A percentile compares a stretch with the other conserved stretches of the same genome.
phyloP scores from a whole-genome alignment of 139 green algal genomes.

The Coelastrella sp. region DNA sequence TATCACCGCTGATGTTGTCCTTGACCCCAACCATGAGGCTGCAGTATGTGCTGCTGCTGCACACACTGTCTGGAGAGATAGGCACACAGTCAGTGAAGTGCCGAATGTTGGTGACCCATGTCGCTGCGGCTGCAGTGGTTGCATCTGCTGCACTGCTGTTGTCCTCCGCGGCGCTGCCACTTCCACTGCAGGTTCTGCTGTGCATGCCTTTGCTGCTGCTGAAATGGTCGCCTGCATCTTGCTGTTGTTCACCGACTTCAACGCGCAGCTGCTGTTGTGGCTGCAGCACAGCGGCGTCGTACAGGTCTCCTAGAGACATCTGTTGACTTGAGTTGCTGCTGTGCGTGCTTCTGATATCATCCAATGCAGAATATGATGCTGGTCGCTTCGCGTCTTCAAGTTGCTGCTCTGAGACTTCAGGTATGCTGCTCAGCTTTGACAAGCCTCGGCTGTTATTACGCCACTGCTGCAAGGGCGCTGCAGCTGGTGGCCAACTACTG shows the following conservation, averaged over 20 bases:
- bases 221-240: not conserved
- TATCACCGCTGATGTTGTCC: not conserved
- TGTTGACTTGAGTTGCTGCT: not conserved
- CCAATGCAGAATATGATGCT: too few relatives aligned
- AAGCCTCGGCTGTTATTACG: not conserved
- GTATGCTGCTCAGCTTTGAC: conserved; percentile 23
- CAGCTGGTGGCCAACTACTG: not conserved
- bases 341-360: not conserved
- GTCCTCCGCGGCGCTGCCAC: not conserved
- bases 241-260: not conserved
- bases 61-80: conserved; percentile 24
- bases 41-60: conserved; percentile 31
- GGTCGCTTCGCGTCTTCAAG: not conserved
- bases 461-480: not conserved
- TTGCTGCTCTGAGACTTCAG: not conserved
- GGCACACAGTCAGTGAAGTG: conserved; percentile 43
- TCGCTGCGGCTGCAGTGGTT: not conserved
- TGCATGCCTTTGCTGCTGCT: not conserved
- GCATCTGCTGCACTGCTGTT: not conserved
- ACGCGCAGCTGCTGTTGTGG: not conserved
- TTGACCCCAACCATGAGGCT: not conserved
- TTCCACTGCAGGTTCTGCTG: not conserved
- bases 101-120: conserved; percentile 27
- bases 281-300: not conserved
- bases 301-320: too few relatives aligned